Conservation (phyloP, 108 stramenopile genomes). For the Cyclotella baltica region DNA sequence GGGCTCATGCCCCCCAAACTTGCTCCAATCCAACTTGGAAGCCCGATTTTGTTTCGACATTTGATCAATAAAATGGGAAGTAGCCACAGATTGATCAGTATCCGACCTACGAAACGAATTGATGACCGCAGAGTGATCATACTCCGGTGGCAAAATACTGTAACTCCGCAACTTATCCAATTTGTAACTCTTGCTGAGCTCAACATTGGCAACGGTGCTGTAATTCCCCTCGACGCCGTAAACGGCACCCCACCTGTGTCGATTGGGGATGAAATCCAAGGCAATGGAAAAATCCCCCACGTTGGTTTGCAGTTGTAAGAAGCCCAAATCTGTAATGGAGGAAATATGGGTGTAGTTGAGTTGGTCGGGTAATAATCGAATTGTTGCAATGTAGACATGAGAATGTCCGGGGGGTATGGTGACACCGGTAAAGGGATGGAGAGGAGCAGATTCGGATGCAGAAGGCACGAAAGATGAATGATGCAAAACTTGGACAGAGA, state of each 20-base stretch:
- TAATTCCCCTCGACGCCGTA: conserved; percentile 19
- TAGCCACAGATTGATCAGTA: background rate
- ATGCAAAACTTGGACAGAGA: conserved; percentile 44
- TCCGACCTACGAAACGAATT: conserved; percentile 2
- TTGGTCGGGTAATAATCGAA: conserved; percentile 50
- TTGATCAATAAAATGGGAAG: background rate
- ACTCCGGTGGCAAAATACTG: background rate
- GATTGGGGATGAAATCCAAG: conserved; percentile 56
- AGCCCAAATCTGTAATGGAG: conserved; percentile 53
- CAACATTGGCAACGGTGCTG: conserved; percentile 27
- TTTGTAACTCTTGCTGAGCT: conserved; percentile 28
- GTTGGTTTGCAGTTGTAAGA: conserved; percentile 61
- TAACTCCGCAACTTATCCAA: conserved; percentile 3
- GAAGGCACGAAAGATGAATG: conserved; percentile 3
- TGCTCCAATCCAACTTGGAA: background rate
- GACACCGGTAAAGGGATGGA: conserved; percentile 43
- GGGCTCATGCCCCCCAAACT: conserved; percentile 16
- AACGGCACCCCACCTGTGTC: conserved; percentile 16
- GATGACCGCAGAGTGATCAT: background rate
- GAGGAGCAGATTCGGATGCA: background rate
- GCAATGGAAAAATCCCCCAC: conserved; percentile 57
- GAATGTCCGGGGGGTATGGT: conserved; percentile 48
- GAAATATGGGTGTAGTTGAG: conserved; percentile 40
- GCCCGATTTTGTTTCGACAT: background rate
- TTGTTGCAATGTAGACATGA: conserved; percentile 59